Conservation (phyloP, 257 asterid species). For the Solanum etuberosum region DNA sequence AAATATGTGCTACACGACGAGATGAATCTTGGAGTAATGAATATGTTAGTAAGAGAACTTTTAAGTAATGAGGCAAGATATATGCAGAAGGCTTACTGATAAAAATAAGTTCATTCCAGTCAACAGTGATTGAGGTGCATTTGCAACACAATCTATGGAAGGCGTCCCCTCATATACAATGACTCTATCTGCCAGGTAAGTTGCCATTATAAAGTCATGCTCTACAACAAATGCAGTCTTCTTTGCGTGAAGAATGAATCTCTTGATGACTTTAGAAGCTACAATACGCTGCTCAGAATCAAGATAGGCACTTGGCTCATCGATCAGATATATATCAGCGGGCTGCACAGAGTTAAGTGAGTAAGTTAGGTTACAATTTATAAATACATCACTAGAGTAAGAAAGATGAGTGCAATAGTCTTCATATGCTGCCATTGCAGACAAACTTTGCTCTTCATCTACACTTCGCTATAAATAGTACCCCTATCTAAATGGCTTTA, state of each 20-base stretch:
- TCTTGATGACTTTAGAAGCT: constrained; percentile 95
- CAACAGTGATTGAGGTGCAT: constrained; percentile 86
- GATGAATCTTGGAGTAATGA: too few relatives aligned
- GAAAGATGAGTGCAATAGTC: not conserved
- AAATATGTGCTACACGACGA: not conserved
- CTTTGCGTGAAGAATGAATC: constrained; percentile 91
- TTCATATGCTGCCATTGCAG: not conserved
- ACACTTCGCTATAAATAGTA: not conserved
- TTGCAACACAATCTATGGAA: constrained; percentile 80
- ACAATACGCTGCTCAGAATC: constrained; percentile 99
- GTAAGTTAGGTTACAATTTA: not conserved
- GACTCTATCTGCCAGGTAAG: constrained; percentile 96
- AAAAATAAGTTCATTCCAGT: constrained; percentile 96
- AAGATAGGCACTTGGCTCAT: constrained; percentile 98
- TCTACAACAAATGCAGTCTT: constrained; percentile 95
- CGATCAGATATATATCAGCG: constrained; percentile 90
- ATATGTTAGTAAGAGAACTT: not conserved
- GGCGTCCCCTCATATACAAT: constrained; percentile 88
- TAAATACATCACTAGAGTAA: not conserved
- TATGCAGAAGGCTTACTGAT: constrained; percentile 50
- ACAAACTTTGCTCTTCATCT: not conserved
- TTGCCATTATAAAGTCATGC: constrained; percentile 98
- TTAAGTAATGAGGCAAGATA: not conserved
- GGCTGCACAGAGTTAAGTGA: constrained; percentile 55
- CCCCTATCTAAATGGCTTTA: not conserved